Conservation (phyloP, 1,284 basidiomycete species). For the Dichomitus squalens region DNA sequence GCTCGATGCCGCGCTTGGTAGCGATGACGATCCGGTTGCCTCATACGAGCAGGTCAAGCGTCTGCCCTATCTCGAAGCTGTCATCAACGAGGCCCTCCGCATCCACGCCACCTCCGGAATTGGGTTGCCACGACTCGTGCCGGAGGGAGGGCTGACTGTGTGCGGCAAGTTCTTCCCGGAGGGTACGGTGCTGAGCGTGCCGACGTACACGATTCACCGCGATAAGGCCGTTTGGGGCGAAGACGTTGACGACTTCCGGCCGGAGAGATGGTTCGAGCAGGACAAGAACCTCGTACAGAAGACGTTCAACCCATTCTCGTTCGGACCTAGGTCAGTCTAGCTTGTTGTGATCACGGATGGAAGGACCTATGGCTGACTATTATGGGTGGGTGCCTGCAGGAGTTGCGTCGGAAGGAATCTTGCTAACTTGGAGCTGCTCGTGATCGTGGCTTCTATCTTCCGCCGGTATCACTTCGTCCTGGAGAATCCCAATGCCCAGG, state of each 20-base stretch:
- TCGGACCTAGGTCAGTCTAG: conserved; percentile 57
- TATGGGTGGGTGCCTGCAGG: conserved; percentile 37
- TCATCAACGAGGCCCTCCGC: conserved; percentile 83
- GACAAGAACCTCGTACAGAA: conserved; percentile 62
- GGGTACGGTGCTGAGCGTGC: conserved; percentile 75
- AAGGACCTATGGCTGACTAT: not conserved
- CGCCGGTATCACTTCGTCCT: conserved; percentile 74
- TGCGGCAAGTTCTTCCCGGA: conserved; percentile 64
- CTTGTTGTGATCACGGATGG: not conserved
- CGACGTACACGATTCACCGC: conserved; percentile 80
- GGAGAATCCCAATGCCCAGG: conserved; percentile 54
- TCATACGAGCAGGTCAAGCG: conserved; percentile 66
- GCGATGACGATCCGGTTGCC: conserved; percentile 55
- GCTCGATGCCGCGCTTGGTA: conserved; percentile 73
- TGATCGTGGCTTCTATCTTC: conserved; percentile 75
- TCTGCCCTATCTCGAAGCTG: conserved; percentile 77
- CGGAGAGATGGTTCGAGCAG: conserved; percentile 81
- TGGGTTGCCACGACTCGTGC: conserved; percentile 80
- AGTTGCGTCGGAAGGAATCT: conserved; percentile 78
- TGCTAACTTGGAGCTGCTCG: conserved; percentile 72
- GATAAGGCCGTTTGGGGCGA: conserved; percentile 73
- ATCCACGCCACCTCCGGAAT: conserved; percentile 81
- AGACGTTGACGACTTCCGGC: conserved; percentile 76
- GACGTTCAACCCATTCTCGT: conserved; percentile 78
- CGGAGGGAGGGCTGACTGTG: conserved; percentile 67